These are phyloP conservation scores for Basipetospora chlamydospora DNA, from an alignment of 2,329 filamentous ascomycete species.

Conservation along the genomic window DNA sequence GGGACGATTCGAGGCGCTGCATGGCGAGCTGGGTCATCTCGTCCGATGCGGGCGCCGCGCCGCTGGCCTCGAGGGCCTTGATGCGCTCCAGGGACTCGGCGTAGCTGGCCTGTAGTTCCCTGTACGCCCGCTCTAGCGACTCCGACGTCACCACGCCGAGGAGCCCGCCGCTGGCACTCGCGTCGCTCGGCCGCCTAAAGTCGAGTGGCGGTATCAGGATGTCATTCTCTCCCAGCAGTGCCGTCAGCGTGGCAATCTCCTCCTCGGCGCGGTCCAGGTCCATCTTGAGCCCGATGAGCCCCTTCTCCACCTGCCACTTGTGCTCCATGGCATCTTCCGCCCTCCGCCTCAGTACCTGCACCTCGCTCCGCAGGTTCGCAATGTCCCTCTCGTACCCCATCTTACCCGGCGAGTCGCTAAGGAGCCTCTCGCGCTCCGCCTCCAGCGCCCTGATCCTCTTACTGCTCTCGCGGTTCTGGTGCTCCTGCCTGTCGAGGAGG, in stretches of 20 bases:
- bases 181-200: constrained; percentile 28
- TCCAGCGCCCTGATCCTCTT: constrained; percentile 70
- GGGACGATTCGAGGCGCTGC: constrained; percentile 50
- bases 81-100: constrained; percentile 51
- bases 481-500: constrained; percentile 71
- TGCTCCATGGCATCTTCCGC: constrained; percentile 90
- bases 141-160: constrained; percentile 43
- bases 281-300: constrained; percentile 79
- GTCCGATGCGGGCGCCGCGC: constrained; percentile 23
- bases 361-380: constrained; percentile 62
- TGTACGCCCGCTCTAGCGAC: constrained; percentile 59
- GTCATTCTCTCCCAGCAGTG: constrained; percentile 68
- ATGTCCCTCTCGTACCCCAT: constrained; percentile 78
- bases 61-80: constrained; percentile 43
- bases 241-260: constrained; percentile 73
- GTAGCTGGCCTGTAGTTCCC: constrained; percentile 61
- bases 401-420: constrained; percentile 54
- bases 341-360: constrained; percentile 67
- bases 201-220: constrained; percentile 53
- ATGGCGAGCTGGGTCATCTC: constrained; percentile 49
- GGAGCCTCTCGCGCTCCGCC: constrained; percentile 59
- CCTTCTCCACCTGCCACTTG: constrained; percentile 93
- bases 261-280: constrained; percentile 90
- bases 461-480: constrained; percentile 68
- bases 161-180: constrained; percentile 10